Base-by-base conservation (phyloP, 2,329 filamentous ascomycete species). In the Rutstroemia sp. region DNA sequence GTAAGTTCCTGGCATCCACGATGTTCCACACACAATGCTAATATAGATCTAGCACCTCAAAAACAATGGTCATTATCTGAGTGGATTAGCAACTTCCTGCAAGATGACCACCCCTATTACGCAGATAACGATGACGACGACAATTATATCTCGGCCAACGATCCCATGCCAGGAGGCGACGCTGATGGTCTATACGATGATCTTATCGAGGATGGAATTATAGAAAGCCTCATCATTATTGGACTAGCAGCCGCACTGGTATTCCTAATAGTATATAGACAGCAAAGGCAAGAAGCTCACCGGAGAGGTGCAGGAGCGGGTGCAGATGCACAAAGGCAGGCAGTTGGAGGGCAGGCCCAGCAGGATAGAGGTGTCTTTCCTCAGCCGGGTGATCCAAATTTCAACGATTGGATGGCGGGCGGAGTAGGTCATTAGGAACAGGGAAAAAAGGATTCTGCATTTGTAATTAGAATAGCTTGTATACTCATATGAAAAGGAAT, bases 201-300 rank as follows among this genome's bases (percentile, higher is more conserved):
- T 2, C 72, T 84, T 2, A 78, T 88, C 30, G 88, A 92, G 51
- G 89, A 91, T 48, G 88, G 89, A 12, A 75, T 96, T 16, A 63
- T 96, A 10, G 94, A 97, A 71, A 92, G 87, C 45, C 72, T 96
- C 23, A 76, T 95, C 46, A 95, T 99, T 60, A 76, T 96, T 14
- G 86, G 82, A 1, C 74, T 97, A 14, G 86, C 88, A 0, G 83
- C 84, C 14, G 83, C 84, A 0, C 76, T 97, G 54, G 83, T 88
- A 0, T 81, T 88, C 52, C 75, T 97, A 34, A 78, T 97, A 16
- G 95, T 91, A 71, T 92, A 94, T 70, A 78, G 89, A 19, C 85
- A 89, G 60, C 84, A 83, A 67, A 76, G 83, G 58, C 87, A 89
- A 67, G 76, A 85, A 62, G 77, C 74, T 30, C 76, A 79, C 51